phyloP scores from a whole-genome alignment of 192 early-diverging fungal genomes.

The Pilobolus umbonatus region DNA sequence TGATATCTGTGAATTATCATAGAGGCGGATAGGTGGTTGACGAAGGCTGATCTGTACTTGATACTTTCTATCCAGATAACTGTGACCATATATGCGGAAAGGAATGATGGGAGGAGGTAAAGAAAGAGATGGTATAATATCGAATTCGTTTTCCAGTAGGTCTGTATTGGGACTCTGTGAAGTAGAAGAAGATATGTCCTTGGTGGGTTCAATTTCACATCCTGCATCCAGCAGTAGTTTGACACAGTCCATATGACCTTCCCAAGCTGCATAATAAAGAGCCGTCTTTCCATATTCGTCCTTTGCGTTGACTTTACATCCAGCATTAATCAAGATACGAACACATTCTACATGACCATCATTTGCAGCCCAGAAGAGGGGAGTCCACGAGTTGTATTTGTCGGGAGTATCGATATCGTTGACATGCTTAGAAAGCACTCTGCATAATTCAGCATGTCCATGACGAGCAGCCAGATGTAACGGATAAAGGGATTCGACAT shows the following conservation, averaged over 20 bases:
- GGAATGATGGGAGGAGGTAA: conserved; percentile 98
- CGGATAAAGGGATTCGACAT: conserved; percentile 80
- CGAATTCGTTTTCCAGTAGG: conserved; percentile 80
- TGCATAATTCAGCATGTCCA: conserved; percentile 69
- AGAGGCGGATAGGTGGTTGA: conserved; percentile 52
- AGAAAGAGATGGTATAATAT: conserved; percentile 87
- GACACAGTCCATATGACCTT: conserved; percentile 83
- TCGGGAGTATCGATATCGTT: conserved; percentile 78
- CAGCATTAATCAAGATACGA: conserved; percentile 71
- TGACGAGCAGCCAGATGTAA: conserved; percentile 85
- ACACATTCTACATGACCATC: conserved; percentile 87
- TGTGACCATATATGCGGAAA: conserved; percentile 97
- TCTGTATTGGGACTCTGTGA: not conserved
- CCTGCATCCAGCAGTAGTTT: conserved; percentile 69
- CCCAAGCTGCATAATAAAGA: conserved; percentile 87
- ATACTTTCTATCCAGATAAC: conserved; percentile 87
- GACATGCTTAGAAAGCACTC: conserved; percentile 67
- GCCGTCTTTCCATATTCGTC: conserved; percentile 86
- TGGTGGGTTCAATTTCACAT: conserved; percentile 25
- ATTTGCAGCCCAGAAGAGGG: conserved; percentile 91
- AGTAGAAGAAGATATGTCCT: conserved; percentile 11
- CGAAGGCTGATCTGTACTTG: conserved; percentile 75
- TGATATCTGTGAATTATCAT: conserved; percentile 59
- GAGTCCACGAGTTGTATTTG: conserved; percentile 93
- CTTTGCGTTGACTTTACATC: conserved; percentile 62